phyloP scores from a whole-genome alignment of 164 flowering plant species.

The Stephania japonica region DNA sequence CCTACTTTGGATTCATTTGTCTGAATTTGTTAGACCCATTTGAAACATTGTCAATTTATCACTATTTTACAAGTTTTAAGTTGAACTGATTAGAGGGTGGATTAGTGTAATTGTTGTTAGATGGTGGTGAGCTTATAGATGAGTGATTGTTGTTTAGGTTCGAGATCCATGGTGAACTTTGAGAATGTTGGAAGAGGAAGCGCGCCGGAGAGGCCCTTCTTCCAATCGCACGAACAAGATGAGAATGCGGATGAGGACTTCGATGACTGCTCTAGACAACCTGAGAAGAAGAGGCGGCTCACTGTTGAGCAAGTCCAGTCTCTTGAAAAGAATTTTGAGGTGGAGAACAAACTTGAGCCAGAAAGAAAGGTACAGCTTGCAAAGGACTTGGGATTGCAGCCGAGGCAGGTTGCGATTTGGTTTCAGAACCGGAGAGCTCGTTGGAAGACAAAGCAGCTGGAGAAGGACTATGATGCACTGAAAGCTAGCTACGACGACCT shows the following conservation, averaged over 20 bases:
- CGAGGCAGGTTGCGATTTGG: conserved; percentile 68
- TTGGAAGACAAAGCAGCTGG: conserved; percentile 47
- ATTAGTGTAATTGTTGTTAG: neutral
- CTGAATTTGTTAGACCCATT: neutral
- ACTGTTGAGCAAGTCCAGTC: conserved; percentile 52
- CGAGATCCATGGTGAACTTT: conserved; percentile 59
- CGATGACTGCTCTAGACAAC: conserved; percentile 54
- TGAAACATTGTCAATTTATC: neutral
- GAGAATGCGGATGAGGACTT: conserved; percentile 58
- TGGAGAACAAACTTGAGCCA: conserved; percentile 88
- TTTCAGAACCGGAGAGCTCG: conserved; percentile 50
- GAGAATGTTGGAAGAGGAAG: conserved; percentile 32
- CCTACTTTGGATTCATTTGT: neutral
- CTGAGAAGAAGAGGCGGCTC: conserved; percentile 76
- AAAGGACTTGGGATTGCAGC: conserved; percentile 67
- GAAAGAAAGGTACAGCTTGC: conserved; percentile 74
- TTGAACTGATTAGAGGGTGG: neutral
- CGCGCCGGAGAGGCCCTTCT: conserved; percentile 32
- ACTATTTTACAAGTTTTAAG: neutral
- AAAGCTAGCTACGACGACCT: conserved; percentile 40
- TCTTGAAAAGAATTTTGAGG: conserved; percentile 64
- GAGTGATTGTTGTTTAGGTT: conserved; percentile 31
- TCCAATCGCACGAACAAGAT: conserved; percentile 41
- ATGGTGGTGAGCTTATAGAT: neutral
- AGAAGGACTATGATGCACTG: conserved; percentile 40